Base-by-base conservation (phyloP, 345 rosid species). In the Noccaea bulbosa region DNA sequence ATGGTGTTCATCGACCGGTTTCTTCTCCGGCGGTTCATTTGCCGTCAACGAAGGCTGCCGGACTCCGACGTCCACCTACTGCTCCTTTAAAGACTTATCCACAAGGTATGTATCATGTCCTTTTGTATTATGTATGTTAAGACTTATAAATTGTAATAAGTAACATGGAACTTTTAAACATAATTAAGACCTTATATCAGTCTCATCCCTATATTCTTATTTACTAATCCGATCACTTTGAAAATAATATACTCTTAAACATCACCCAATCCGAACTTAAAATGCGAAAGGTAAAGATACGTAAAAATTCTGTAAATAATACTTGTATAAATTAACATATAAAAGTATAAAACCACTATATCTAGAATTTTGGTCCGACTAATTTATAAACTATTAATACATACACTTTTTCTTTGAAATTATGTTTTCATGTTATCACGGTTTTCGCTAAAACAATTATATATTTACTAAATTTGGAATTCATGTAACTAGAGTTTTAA, bases 61-160 rank as follows among this genome's bases (percentile, higher is more conserved):
- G 51, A 38, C 51, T 53, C 70, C 50, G 52, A 69, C 70, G 65
- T 75, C 74, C 74, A 62, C 74, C 65, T 46, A 69, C 45, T 30
- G 53, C 32, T 69, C 74, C 68, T 11, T 11, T 38, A 30, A 75
- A 75, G 65, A 38, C 63, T 74, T 67, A 52, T 54, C 65, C 65
- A 38, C 65, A 30, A 61, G 79, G 79, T 75, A 68, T 65, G n/a
- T 45, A 44, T 38, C 6, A 12, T 56, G 20, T 46, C 6, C 6
- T 2, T 46, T 20, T 20, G 22, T 20, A 20, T 2, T 46, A 1
- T 20, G 22, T 20, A 20, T 20, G 22, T 20, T 20, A 20, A 20
- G 22, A 20, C 22, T 1, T 20, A 20, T 20, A 20, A 20, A 20
- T 12, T 59, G 16, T 27, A 27, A 4, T 14, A 33, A 30, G 54